A percentile compares a stretch with the other conserved stretches of the same genome.
phyloP scores from a whole-genome alignment of 2,329 filamentous ascomycete species.

The Tricladium varicosporioides region DNA sequence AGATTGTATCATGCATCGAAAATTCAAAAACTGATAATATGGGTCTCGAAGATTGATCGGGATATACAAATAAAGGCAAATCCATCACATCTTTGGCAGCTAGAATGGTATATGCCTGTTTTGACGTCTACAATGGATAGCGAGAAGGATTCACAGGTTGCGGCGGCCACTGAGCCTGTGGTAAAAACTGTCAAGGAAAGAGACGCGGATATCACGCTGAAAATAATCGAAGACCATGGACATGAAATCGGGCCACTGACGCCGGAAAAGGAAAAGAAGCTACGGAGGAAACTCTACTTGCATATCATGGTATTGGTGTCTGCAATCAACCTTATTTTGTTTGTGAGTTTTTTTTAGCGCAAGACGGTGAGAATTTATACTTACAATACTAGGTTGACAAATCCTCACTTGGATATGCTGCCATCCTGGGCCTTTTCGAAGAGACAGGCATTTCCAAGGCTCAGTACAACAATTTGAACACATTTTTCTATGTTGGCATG shows the following conservation, averaged over 20 bases:
- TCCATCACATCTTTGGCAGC: neutral
- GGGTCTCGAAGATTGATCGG: neutral
- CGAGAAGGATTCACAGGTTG: neutral
- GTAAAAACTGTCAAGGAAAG: conserved; percentile 14
- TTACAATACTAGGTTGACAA: conserved; percentile 37
- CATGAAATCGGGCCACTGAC: conserved; percentile 34
- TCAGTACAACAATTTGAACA: conserved; percentile 42
- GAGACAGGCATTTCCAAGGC: conserved; percentile 38
- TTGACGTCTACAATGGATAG: neutral
- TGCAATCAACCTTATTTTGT: conserved; percentile 38
- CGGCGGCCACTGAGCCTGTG: neutral
- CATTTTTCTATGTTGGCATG: conserved; percentile 42
- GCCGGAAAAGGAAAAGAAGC: conserved; percentile 33
- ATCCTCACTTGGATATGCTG: conserved; percentile 40
- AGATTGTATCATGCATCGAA: neutral
- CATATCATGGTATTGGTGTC: conserved; percentile 35
- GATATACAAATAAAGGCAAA: neutral
- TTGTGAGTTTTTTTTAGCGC: conserved; percentile 27
- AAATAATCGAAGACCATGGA: conserved; percentile 37
- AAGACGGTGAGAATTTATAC: neutral
- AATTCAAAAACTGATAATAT: neutral
- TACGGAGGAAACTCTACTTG: conserved; percentile 36
- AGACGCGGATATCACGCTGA: conserved; percentile 39
- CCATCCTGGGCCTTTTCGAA: conserved; percentile 42
- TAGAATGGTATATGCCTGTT: neutral